Evolutionary conservation across 2,329 filamentous ascomycete genomes (phyloP), one percentile per base, ranked within the genome.

Genomic region (Neonectria neomacrospora): DNA sequence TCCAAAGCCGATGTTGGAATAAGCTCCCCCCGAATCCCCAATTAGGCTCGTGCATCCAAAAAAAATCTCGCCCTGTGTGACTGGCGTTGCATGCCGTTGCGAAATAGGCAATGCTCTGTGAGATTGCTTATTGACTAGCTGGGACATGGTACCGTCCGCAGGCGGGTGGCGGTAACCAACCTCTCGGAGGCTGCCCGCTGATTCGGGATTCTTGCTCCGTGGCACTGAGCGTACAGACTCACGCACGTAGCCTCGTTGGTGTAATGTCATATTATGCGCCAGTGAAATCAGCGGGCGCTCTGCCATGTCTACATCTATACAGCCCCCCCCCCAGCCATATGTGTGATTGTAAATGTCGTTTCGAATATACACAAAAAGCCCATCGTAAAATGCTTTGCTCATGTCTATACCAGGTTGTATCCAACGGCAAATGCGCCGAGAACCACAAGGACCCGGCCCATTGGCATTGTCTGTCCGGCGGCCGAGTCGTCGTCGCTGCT

Each of bases 381-480:
- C 39, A 22, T 51, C 28, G 41, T 52, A 18, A 50, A 54, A 52
- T 6, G 11, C n/a, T 26, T 6, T 26, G 11, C 22, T n/a, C 20
- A 3, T 2, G 34, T 59, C 57, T 73, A 73, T 51, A 73, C n/a
- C 62, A 73, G n/a, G 54, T 73, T 73, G 50, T 57, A 53, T 34
- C 71, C 71, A 3, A 73, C 26, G 23, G 60, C 67, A 54, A 73
- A 68, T 1, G 67, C 71, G 12, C 70, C 70, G 14, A 69, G 20
- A 1, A 66, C 58, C 1, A 57, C 67, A 47, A 73, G 64, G 4
- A 69, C 30, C 66, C 67, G 67, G 50, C 67, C 22, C n/a, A 71
- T 18, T 8, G 71, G 57, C 26, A 37, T 12, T 14, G 52, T 47
- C 23, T 67, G 63, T 63, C 63, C 62, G 2, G 71, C 70, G 14